Evolutionary conservation across 2,329 filamentous ascomycete species (phyloP), one percentile per base, ranked within the genome.

Genomic region (Fusarium transvaalense): DNA sequence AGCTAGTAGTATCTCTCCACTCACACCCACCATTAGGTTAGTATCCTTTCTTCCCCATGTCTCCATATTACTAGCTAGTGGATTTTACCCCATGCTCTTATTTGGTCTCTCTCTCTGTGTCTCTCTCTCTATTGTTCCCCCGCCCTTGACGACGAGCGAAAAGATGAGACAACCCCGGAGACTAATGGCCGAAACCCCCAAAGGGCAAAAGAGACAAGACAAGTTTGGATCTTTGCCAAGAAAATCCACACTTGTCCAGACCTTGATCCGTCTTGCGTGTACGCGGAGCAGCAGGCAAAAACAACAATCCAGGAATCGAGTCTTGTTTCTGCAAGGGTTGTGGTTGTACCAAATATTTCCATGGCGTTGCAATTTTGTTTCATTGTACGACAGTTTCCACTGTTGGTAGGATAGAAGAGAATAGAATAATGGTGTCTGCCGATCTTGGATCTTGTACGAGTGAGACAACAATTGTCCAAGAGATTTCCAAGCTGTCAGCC

Each of bases 121-220:
- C n/a, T n/a, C 25, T 45, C n/a, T 35, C 21, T 37, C 25, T 46
- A 38, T 27, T 38, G 32, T 48, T 48, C 56, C 56, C 58, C 64
- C 61, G 60, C 58, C 23, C 47, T 60, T 38, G 41, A 48, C 10
- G 6, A n/a, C 23, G 10, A n/a, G n/a, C n/a, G n/a, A n/a, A n/a
- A n/a, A n/a, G n/a, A 50, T 23, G 23, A 27, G 47, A 50, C 47
- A 45, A 21, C 21, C 21, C 23, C 59, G 47, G 61, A 72, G 50
- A 52, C 68, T 61, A 62, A 69, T 72, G 35, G 68, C 65, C 62
- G 63, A 42, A 25, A 29, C 70, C 68, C 62, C 70, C 52, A 64
- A 64, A 71, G 53, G 29, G 29, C 10, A 29, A 5, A 29, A 29
- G 29, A 29, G 29, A 12, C 29, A 29, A 29, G 10, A n/a, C n/a